phyloP scores from a whole-genome alignment of 208 protist species.

The Herpetomonas muscarum region DNA sequence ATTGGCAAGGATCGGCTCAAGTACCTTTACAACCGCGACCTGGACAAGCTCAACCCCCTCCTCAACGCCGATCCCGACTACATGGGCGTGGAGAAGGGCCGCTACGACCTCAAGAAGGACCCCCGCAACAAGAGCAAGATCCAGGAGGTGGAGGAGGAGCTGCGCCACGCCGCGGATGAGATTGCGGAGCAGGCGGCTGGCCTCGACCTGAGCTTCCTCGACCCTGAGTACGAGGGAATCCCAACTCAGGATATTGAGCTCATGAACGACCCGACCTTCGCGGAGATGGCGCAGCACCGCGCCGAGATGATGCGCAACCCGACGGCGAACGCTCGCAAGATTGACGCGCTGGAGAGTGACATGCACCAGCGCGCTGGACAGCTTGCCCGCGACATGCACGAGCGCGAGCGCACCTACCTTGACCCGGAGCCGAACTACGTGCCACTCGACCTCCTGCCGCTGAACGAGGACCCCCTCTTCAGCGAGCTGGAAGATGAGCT shows the following conservation, averaged over 20 bases:
- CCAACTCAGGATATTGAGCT: constrained; percentile 50
- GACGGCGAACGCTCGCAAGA: constrained; percentile 51
- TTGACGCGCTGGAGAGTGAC: constrained; percentile 56
- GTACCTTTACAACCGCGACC: constrained; percentile 44
- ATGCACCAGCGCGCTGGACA: constrained; percentile 62
- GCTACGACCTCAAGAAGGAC: constrained; percentile 58
- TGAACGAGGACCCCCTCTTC: constrained; percentile 59
- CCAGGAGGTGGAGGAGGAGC: constrained; percentile 32
- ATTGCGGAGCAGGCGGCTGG: constrained; percentile 26
- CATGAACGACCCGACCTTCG: constrained; percentile 43
- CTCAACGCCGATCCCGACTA: constrained; percentile 45
- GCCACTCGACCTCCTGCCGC: constrained; percentile 52
- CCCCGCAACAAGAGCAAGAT: constrained; percentile 56
- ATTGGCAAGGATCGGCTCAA: constrained; percentile 51
- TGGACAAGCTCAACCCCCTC: constrained; percentile 35
- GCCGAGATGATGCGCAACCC: constrained; percentile 36
- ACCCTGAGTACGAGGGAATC: constrained; percentile 69
- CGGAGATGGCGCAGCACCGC: constrained; percentile 37
- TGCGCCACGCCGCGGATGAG: constrained; percentile 26
- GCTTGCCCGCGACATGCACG: constrained; percentile 48
- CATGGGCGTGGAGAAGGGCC: constrained; percentile 38
- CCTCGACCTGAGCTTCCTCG: constrained; percentile 51
- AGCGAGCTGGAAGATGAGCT: constrained; percentile 53
- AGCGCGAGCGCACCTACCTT: constrained; percentile 49
- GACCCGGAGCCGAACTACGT: constrained; percentile 58